phyloP scores from a whole-genome alignment of 345 rosid genomes.

The Cardiospermum halicacabum region DNA sequence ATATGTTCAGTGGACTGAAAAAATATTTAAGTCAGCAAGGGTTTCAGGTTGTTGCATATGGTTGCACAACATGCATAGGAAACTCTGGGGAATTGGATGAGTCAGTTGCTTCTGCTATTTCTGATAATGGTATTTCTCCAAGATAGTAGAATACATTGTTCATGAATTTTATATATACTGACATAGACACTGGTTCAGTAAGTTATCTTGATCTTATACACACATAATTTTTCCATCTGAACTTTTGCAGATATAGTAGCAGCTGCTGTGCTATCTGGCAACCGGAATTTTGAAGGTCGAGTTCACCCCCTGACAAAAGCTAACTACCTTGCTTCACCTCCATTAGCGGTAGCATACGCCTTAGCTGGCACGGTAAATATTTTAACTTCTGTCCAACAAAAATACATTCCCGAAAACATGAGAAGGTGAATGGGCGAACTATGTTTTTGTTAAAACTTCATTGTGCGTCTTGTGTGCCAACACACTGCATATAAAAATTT shows the following conservation, averaged over 20 bases:
- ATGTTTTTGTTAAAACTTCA: too few relatives aligned
- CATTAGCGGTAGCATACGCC: conserved; percentile 90
- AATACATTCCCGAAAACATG: too few relatives aligned
- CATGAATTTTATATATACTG: neutral
- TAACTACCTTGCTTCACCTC: conserved; percentile 96
- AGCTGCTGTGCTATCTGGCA: conserved; percentile 87
- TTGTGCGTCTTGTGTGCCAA: too few relatives aligned
- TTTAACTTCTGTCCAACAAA: neutral
- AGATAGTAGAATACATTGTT: neutral
- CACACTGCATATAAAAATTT: too few relatives aligned
- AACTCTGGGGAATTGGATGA: too few relatives aligned
- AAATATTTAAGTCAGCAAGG: too few relatives aligned
- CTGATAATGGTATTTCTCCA: neutral
- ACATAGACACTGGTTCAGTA: neutral
- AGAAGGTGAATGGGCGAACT: too few relatives aligned
- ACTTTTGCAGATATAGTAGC: conserved; percentile 62
- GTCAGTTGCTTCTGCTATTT: too few relatives aligned
- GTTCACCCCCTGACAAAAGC: conserved; percentile 94
- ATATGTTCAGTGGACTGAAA: conserved; percentile 15
- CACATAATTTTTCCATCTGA: neutral
- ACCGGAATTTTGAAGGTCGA: conserved; percentile 90
- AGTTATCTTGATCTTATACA: neutral
- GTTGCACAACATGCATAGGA: too few relatives aligned
- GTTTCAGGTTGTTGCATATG: too few relatives aligned
- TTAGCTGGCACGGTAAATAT: conserved; percentile 86